These are phyloP conservation scores for Pseudopithomyces maydicus DNA, from an alignment of 2,329 filamentous ascomycete species.

Conservation along the genomic window DNA sequence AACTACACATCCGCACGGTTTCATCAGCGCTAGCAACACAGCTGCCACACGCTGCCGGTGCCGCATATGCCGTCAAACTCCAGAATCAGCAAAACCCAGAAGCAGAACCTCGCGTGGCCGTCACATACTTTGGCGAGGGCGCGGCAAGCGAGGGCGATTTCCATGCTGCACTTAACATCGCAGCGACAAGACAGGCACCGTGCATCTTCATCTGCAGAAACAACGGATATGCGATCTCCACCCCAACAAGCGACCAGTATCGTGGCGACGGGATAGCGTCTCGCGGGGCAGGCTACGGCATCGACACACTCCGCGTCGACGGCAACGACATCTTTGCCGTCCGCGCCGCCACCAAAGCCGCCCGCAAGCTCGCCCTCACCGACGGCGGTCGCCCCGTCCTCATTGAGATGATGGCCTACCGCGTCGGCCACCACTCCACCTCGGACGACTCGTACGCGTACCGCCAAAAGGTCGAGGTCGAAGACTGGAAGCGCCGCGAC, in stretches of 20 bases:
- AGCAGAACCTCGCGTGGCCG: conserved; percentile 65
- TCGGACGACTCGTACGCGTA: conserved; percentile 98
- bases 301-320: conserved; percentile 88
- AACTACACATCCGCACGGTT: conserved; percentile 87
- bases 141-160: conserved; percentile 92
- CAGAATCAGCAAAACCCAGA: conserved; percentile 75
- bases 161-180: conserved; percentile 88
- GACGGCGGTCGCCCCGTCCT: conserved; percentile 83
- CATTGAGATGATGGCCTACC: conserved; percentile 96
- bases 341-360: conserved; percentile 76
- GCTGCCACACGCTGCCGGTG: conserved; percentile 84
- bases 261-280: conserved; percentile 89
- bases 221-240: conserved; percentile 91
- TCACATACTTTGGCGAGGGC: conserved; percentile 89
- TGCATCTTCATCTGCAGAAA: conserved; percentile 91
- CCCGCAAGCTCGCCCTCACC: conserved; percentile 76
- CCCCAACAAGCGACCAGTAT: conserved; percentile 88
- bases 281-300: conserved; percentile 87
- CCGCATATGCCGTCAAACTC: conserved; percentile 85
- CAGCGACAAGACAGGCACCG: conserved; percentile 84
- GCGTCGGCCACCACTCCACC: conserved; percentile 96
- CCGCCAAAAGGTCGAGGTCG: conserved; percentile 87
- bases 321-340: conserved; percentile 96
- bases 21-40: conserved; percentile 87
- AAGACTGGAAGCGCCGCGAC: conserved; percentile 90